A percentile compares a stretch with the other conserved stretches of the same genome.
Evolutionary conservation across 371 early-diverging fungal genomes (phyloP).

Genomic region (Funneliformis caledonium): DNA sequence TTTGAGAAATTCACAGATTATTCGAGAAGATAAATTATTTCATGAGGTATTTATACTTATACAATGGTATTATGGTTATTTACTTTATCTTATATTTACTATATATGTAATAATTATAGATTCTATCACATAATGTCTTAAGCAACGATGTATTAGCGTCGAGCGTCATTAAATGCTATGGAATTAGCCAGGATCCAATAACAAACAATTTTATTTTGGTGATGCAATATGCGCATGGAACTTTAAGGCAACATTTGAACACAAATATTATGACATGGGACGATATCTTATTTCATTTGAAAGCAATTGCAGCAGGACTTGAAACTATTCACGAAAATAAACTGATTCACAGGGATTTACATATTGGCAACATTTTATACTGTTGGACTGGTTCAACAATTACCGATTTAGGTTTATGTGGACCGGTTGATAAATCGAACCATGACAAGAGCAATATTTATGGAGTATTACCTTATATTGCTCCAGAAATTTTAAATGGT

Average conservation of each 20-base stretch:
- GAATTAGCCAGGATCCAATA: slow-evolving; percentile 15
- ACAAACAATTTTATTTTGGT: slow-evolving; percentile 25
- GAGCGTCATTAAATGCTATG: neutral
- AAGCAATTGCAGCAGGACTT: neutral
- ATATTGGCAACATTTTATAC: slow-evolving; percentile 15
- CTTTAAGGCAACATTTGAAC: neutral
- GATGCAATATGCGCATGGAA: slow-evolving; percentile 27
- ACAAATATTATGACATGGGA: neutral
- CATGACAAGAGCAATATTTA: neutral
- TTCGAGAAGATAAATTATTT: neutral
- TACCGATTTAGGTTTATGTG: slow-evolving; percentile 8
- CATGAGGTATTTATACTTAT: neutral
- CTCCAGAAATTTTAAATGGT: slow-evolving; percentile 2
- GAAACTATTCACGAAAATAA: neutral
- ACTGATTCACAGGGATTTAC: slow-evolving; percentile 11
- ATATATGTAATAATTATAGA: neutral
- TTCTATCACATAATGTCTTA: neutral
- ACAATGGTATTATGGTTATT: neutral
- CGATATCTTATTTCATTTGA: neutral
- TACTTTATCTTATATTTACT: neutral
- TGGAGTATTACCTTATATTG: slow-evolving; percentile 13
- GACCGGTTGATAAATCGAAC: neutral
- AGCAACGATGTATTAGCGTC: neutral
- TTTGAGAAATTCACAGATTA: neutral
- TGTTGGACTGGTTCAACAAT: neutral